Base-by-base conservation (phyloP, 345 rosid species). In the Odontarrhena argentea region DNA sequence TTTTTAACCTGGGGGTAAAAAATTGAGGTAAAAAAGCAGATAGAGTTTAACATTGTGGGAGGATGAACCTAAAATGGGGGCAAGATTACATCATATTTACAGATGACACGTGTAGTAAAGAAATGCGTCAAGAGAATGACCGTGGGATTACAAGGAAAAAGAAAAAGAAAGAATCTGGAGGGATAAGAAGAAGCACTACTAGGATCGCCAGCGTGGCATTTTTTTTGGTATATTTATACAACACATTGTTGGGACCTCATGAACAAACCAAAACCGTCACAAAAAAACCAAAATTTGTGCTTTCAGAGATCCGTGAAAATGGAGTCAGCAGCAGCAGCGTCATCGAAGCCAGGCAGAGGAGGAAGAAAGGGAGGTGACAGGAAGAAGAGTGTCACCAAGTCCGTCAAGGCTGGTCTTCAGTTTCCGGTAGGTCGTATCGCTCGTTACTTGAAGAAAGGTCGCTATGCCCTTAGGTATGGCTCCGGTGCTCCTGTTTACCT, bases 351-450 rank as follows among this genome's bases (percentile, higher is more conserved):
- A 37, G 55, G 48, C 52, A 84, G 78, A 51, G 87, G 84, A 50
- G 87, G 94, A 8, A 76, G 96, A 68, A 71, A 56, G 60, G 89
- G 92, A 1, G 83, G 91, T 0, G 80, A 78, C 4, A 63, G 85
- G 63, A 87, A 81, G 80, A 84, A 84, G 76, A 63, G 89, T 22
- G 86, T 84, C 7, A 60, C 94, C 0, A 82, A 85, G 67, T 87
- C 96, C 0, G 69, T 62, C 2, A 87, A 80, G 63, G 93, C 94
- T 0, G 94, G 96, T 9, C 86, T 89, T 2, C 94, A 89, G 66
- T 89, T 89, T 53, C 93, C 96, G 0, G 96, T 89, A 0, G 96
- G 91, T 15, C 84, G 94, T 24, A 74, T 89, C 47, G 84, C 84
- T 7, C 83, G 96, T 7, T 89, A 46, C 76, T 55, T 89, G 60